Evolutionary conservation across 306 rosid genomes (phyloP).

Genomic region (Lablab purpureus): DNA sequence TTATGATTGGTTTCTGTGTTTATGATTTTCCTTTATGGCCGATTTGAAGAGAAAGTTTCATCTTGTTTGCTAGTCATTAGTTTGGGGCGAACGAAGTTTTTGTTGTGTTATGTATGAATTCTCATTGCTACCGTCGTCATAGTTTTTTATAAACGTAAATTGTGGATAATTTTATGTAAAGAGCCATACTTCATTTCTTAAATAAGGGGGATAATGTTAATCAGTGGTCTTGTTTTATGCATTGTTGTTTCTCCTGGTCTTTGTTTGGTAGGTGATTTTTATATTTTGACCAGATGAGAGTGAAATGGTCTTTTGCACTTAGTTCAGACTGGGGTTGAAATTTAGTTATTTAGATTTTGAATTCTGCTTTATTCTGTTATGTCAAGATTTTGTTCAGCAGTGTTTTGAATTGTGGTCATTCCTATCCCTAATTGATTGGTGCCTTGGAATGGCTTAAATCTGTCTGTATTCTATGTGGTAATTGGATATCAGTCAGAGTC

Average conservation of each 20-base stretch:
- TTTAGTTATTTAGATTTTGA: neutral
- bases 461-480: neutral
- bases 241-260: neutral
- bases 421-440: neutral
- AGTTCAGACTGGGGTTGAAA: neutral
- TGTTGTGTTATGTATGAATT: slow-evolving; percentile 3
- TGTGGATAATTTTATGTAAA: neutral
- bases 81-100: neutral
- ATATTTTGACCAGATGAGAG: neutral
- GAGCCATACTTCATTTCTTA: neutral
- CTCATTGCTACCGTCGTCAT: neutral
- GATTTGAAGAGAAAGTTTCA: slow-evolving; percentile 2
- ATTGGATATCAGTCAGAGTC: neutral
- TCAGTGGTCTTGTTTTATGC: slow-evolving; percentile 5
- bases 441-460: slow-evolving; percentile 4
- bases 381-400: neutral
- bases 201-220: neutral
- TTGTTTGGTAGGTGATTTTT: neutral
- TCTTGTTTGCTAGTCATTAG: slow-evolving; percentile 19
- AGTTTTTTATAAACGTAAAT: neutral
- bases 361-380: neutral
- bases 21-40: slow-evolving; percentile 15
- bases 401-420: slow-evolving; percentile 3
- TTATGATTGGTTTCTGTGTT: slow-evolving; percentile 15
- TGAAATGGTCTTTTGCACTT: neutral